Evolutionary conservation across 2,329 filamentous ascomycete species (phyloP).

Genomic region (Apiospora hydei): DNA sequence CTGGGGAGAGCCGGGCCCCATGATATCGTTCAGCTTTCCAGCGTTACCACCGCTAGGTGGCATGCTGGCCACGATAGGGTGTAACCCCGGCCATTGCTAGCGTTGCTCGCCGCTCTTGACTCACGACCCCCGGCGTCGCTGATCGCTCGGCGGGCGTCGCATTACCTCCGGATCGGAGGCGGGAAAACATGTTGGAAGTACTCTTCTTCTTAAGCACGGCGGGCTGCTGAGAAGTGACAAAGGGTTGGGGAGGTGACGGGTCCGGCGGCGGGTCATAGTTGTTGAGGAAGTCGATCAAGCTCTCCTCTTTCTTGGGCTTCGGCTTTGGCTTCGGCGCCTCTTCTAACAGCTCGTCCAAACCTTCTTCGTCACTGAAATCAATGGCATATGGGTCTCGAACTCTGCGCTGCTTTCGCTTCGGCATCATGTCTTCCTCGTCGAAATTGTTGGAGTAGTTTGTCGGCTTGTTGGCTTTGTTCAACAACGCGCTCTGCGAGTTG

Average conservation of each 20-base stretch:
- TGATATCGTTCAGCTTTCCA: constrained; percentile 43
- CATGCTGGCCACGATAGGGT: constrained; percentile 60
- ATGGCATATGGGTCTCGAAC: constrained; percentile 94
- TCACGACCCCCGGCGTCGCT: background rate
- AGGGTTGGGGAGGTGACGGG: constrained; percentile 46
- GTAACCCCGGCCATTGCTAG: constrained; percentile 49
- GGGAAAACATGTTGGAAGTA: constrained; percentile 66
- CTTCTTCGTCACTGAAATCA: constrained; percentile 76
- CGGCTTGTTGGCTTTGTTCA: constrained; percentile 52
- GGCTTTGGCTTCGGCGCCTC: constrained; percentile 58
- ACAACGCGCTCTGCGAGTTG: constrained; percentile 78
- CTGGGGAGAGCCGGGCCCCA: constrained; percentile 31
- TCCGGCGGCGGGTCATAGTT: constrained; percentile 71
- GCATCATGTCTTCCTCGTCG: constrained; percentile 63
- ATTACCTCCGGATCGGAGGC: constrained; percentile 53
- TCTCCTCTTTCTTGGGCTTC: constrained; percentile 64
- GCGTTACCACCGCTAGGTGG: constrained; percentile 52
- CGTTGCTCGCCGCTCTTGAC: constrained; percentile 36
- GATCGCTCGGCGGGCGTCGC: constrained; percentile 35
- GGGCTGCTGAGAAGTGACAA: constrained; percentile 42
- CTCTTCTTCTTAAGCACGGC: constrained; percentile 70
- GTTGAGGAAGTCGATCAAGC: constrained; percentile 75
- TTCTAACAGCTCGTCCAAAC: constrained; percentile 50
- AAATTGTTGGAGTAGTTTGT: constrained; percentile 48
- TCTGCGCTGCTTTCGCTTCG: constrained; percentile 77